Evolutionary conservation across 257 asterid species (phyloP), one percentile per base, ranked within the genome.

Genomic region (Fraxinus anomala): DNA sequence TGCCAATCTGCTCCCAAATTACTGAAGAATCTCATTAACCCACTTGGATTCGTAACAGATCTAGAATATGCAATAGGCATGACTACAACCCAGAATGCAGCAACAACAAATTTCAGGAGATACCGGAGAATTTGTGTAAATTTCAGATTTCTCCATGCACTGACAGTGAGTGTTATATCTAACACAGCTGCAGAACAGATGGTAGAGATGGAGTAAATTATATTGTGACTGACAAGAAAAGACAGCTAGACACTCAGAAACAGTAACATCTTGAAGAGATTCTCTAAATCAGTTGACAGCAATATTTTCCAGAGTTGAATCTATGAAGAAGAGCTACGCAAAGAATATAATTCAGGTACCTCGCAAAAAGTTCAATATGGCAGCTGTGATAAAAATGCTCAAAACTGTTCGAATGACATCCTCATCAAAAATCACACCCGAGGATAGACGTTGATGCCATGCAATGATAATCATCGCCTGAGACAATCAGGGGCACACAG

Each of bases 381-480:
- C 95, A 82, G 98, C 97, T 31, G 99, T 96, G 80, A 96, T 86
- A 82, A 96, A 96, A 86, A 96, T 92, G 92, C 99, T 96, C 89
- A 90, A 83, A 77, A 96, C 85, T 80, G 85, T 88, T 83, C 82
- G 92, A 80, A 92, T 84, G n/a, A 93, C 84, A 79, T 82, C 90
- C 74, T 83, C 92, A 54, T 91, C 96, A 54, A 92, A 87, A 80
- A 91, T 81, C 37, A 82, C 86, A 81, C 80, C 78, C 40, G 96
- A 81, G 81, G 89, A 83, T 76, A 85, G 86, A 72, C 89, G 83
- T 80, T 88, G 92, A 80, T 91, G 94, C 98, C 98, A 96, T 80
- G 99, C 97, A 85, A 96, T 85, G 81, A 93, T 91, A 70, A 93
- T 81, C 99, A 96, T 92, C 47, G 97, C 99, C 99, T 96, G 94